Evolutionary conservation across 2,329 filamentous ascomycete species (phyloP).

Genomic region (Pseudogymnoascus sp.): DNA sequence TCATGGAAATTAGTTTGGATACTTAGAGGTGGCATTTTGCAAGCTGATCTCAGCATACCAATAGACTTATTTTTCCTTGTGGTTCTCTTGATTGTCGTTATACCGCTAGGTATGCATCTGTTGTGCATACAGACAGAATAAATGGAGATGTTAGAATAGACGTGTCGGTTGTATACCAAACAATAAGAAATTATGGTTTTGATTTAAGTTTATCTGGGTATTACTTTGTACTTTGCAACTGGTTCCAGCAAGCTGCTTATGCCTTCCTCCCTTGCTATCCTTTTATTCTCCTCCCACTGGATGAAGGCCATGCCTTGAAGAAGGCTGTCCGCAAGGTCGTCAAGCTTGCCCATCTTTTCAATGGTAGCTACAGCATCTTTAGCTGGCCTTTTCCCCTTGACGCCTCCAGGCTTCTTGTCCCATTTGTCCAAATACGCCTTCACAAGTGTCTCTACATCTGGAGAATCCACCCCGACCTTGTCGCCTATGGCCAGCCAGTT

Average conservation of each 20-base stretch:
- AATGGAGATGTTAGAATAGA: slow-evolving; percentile 3
- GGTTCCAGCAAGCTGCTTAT: slow-evolving; percentile 1
- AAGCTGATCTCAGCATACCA: background rate
- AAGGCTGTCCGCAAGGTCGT: slow-evolving; percentile 74
- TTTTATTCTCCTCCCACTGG: slow-evolving; percentile 60
- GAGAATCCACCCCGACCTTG: slow-evolving; percentile 25
- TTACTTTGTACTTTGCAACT: background rate
- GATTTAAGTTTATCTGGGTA: background rate
- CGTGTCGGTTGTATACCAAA: slow-evolving; percentile 1
- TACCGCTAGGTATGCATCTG: background rate
- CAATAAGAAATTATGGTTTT: slow-evolving; percentile 3
- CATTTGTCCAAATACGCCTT: slow-evolving; percentile 29
- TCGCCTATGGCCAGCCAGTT: slow-evolving; percentile 38
- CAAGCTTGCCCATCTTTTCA: slow-evolving; percentile 49
- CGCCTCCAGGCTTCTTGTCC: slow-evolving; percentile 19
- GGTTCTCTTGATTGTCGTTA: background rate
- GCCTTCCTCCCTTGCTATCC: slow-evolving; percentile 20
- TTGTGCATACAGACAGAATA: background rate
- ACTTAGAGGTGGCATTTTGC: background rate
- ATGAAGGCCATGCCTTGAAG: slow-evolving; percentile 71
- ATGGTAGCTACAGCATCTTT: slow-evolving; percentile 21
- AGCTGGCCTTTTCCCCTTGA: slow-evolving; percentile 20
- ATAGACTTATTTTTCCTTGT: slow-evolving; percentile 6
- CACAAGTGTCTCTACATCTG: slow-evolving; percentile 30
- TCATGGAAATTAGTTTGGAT: background rate